A percentile compares a stretch with the other conserved stretches of the same genome.
phyloP scores from a whole-genome alignment of 1,139 yeast genomes.

The Lodderomyces metapsilosis region DNA sequence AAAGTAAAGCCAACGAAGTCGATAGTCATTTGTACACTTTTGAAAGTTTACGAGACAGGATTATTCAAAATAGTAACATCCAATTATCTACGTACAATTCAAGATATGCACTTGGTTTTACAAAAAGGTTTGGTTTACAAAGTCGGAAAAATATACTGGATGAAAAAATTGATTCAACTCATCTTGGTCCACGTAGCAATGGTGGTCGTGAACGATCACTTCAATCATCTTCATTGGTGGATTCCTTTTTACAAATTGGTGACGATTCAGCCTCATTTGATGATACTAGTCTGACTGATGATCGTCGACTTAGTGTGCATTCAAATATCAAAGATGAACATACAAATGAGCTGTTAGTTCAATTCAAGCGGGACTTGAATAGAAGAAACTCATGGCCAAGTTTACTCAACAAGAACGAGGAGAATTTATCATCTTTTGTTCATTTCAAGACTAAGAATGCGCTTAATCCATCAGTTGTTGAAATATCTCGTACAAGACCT shows the following conservation, averaged over 20 bases:
- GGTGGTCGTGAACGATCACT: constrained; percentile 7
- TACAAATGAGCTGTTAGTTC: constrained; percentile 10
- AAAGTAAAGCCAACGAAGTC: constrained; percentile 12
- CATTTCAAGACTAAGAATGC: constrained; percentile 8
- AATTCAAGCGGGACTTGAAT: constrained; percentile 27
- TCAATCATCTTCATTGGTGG: constrained; percentile 18
- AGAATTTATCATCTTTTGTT: constrained; percentile 26
- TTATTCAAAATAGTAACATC: constrained; percentile 24
- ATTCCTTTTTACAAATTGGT: constrained; percentile 22
- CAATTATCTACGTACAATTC: constrained; percentile 22
- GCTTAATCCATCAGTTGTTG: constrained; percentile 3
- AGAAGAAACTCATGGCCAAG: constrained; percentile 49
- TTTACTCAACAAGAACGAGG: constrained; percentile 14
- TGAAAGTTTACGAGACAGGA: constrained; percentile 37
- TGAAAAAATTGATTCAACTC: constrained; percentile 5
- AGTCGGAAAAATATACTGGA: constrained; percentile 13
- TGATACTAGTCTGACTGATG: constrained; percentile 9
- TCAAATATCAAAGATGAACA: not conserved
- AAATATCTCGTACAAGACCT: constrained; percentile 5
- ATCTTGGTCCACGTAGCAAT: constrained; percentile 5
- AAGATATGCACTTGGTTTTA: constrained; percentile 35
- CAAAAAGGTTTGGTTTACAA: constrained; percentile 36
- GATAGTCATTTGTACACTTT: constrained; percentile 24
- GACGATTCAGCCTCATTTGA: constrained; percentile 11
- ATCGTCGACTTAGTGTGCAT: constrained; percentile 5